These are phyloP conservation scores for Ceratorhiza oryzae-sativae DNA, from an alignment of 1,284 basidiomycete species.

Conservation along the genomic window DNA sequence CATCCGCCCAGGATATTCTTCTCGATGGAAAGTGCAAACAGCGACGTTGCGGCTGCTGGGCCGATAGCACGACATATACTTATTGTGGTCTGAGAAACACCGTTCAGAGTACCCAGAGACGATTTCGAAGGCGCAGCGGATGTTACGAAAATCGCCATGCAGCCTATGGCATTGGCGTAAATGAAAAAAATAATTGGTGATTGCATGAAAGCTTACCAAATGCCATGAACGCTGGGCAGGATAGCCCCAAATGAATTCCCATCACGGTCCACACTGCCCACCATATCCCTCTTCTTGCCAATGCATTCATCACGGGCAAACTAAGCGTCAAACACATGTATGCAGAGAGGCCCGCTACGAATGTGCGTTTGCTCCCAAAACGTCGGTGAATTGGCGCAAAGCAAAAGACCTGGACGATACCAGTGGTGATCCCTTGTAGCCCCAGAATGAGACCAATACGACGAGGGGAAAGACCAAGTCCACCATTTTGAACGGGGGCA, in stretches of 20 bases:
- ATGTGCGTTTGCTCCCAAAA: conserved; percentile 40
- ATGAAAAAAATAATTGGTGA: not conserved
- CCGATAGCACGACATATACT: conserved; percentile 39
- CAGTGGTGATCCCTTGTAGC: conserved; percentile 37
- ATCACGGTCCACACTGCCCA: conserved; percentile 26
- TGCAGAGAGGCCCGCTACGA: conserved; percentile 16
- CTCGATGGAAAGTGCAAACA: conserved; percentile 42
- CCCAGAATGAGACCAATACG: conserved; percentile 40
- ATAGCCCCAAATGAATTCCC: conserved; percentile 9
- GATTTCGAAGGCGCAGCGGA: conserved; percentile 38
- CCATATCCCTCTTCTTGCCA: conserved; percentile 13
- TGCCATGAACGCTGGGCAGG: conserved; percentile 30
- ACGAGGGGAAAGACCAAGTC: conserved; percentile 38
- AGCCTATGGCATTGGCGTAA: conserved; percentile 25
- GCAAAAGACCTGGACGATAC: conserved; percentile 35
- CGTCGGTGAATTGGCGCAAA: conserved; percentile 38
- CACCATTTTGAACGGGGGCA: conserved; percentile 37
- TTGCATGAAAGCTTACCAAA: conserved; percentile 37
- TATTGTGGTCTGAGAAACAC: conserved; percentile 41
- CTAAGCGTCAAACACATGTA: conserved; percentile 24
- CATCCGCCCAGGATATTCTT: conserved; percentile 37
- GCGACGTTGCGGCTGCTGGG: conserved; percentile 40
- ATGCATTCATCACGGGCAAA: conserved; percentile 39
- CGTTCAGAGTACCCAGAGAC: conserved; percentile 40
- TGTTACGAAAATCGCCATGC: conserved; percentile 38